Percentiles rank a stretch among this genome's conserved stretches.
Conservation (phyloP, 2,329 filamentous ascomycete species). For the Arthroderma sp. region DNA sequence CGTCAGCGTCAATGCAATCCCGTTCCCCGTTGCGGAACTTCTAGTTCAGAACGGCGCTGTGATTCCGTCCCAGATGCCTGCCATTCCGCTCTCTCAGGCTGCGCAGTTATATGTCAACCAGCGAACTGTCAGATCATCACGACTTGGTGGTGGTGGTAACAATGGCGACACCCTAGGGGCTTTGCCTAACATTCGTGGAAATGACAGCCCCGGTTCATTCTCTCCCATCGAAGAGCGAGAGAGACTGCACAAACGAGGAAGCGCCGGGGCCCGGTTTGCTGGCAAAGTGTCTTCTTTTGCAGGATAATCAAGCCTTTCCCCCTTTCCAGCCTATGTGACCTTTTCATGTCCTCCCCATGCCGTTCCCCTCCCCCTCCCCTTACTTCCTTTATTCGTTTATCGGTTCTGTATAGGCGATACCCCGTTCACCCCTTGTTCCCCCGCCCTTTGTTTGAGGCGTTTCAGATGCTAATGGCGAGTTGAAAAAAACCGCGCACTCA, state of each 20-base stretch:
- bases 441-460: not conserved
- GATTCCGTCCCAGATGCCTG: constrained; percentile 61
- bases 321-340: not conserved
- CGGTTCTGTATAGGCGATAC: not conserved
- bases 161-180: constrained; percentile 49
- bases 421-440: not conserved
- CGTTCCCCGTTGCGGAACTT: constrained; percentile 84
- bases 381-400: not conserved
- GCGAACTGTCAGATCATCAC: constrained; percentile 43
- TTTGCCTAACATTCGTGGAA: constrained; percentile 43
- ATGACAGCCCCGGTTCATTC: constrained; percentile 18
- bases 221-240: constrained; percentile 45
- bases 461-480: not conserved
- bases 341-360: not conserved
- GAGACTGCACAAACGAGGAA: constrained; percentile 65
- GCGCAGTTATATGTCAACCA: constrained; percentile 78
- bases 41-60: constrained; percentile 89
- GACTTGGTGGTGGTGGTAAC: constrained; percentile 10
- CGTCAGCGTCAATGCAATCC: constrained; percentile 36
- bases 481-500: not conserved
- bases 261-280: constrained; percentile 58
- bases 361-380: not conserved
- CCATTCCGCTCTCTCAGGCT: constrained; percentile 69
- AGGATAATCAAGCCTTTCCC: not conserved
- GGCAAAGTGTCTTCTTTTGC: constrained; percentile 36